Evolutionary conservation across 2,329 filamentous ascomycete genomes (phyloP).

Genomic region (Tricladium varicosporioides): DNA sequence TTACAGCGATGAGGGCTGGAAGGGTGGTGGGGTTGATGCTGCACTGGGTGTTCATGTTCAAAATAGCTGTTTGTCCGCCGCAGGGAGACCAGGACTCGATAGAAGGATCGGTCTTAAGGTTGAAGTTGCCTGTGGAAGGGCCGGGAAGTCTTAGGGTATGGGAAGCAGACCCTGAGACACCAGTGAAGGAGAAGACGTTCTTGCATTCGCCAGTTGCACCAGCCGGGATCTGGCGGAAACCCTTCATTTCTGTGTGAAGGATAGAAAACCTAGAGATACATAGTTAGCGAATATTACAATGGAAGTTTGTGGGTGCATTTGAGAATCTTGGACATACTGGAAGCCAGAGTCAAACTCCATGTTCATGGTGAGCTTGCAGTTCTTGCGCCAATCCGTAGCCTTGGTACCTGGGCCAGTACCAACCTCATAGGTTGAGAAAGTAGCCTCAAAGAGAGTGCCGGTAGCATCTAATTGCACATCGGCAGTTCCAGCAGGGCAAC

Average conservation of each 20-base stretch:
- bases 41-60: neutral
- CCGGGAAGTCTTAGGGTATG: neutral
- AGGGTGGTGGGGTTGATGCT: neutral
- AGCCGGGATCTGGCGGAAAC: neutral
- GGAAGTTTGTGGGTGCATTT: neutral
- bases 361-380: neutral
- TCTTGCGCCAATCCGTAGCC: neutral
- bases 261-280: neutral
- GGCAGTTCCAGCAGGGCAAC: neutral
- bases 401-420: neutral
- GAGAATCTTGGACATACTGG: neutral
- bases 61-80: neutral
- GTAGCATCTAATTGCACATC: neutral
- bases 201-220: neutral
- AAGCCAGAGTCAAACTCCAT: neutral
- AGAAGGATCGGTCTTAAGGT: neutral
- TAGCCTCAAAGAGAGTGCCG: neutral
- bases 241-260: neutral
- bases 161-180: neutral
- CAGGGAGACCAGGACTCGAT: neutral
- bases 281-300: neutral
- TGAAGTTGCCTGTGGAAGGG: neutral
- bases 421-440: neutral
- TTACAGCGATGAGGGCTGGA: neutral
- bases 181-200: neutral